phyloP scores from a whole-genome alignment of 768 basidiomycete genomes.

The Cyathus striatus region DNA sequence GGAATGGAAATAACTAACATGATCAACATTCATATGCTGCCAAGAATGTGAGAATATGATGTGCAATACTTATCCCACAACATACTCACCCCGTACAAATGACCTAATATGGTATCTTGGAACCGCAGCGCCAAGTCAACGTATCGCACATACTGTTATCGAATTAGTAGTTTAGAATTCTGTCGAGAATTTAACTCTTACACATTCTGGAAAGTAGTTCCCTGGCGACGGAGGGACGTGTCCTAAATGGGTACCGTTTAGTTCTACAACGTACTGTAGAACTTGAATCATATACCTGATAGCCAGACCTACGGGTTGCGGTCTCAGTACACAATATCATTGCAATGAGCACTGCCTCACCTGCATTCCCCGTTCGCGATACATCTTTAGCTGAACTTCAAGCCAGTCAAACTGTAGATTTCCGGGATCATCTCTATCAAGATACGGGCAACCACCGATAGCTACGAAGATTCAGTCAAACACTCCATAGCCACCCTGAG shows the following conservation, averaged over 20 bases:
- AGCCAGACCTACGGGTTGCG: constrained; percentile 34
- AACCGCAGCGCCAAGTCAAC: constrained; percentile 72
- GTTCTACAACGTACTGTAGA: constrained; percentile 14
- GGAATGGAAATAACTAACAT: constrained; percentile 40
- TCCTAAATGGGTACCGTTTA: constrained; percentile 32
- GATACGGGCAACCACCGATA: constrained; percentile 67
- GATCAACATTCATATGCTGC: constrained; percentile 83
- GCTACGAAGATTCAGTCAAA: constrained; percentile 35
- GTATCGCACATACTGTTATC: constrained; percentile 55
- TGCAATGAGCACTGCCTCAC: too few species aligned
- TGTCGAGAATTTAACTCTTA: constrained; percentile 30
- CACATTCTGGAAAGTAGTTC: constrained; percentile 84
- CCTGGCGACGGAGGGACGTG: constrained; percentile 83
- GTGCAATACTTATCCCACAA: constrained; percentile 10
- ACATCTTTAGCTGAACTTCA: constrained; percentile 72
- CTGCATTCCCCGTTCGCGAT: constrained; percentile 69
- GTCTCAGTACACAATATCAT: too few species aligned
- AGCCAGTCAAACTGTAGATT: constrained; percentile 89
- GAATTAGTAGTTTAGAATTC: constrained; percentile 9
- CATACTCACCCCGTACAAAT: constrained; percentile 65
- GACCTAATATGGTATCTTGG: constrained; percentile 86
- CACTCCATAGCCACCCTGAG: constrained; percentile 1
- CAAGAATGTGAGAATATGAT: constrained; percentile 9
- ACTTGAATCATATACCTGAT: constrained; percentile 36
- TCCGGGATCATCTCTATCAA: constrained; percentile 72